phyloP scores from a whole-genome alignment of 1,284 basidiomycete species.

The Cystobasidiaceae sp. region DNA sequence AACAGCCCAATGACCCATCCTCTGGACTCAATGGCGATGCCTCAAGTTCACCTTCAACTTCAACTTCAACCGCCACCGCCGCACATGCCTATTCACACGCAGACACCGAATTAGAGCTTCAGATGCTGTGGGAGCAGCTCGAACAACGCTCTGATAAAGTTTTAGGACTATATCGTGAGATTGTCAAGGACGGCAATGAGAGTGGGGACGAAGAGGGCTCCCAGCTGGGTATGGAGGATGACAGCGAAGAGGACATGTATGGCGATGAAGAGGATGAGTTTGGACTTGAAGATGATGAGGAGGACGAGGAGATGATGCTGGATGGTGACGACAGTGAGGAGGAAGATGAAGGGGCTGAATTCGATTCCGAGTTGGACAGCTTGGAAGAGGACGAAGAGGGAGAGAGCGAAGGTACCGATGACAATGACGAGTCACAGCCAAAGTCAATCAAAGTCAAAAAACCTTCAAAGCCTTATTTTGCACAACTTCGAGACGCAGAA shows the following conservation, averaged over 20 bases:
- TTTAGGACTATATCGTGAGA: conserved; percentile 2
- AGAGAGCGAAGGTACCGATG: too few species aligned
- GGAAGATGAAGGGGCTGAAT: conserved; percentile 36
- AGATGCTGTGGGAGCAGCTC: conserved; percentile 89
- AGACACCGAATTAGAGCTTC: conserved; percentile 72
- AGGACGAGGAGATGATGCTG: conserved; percentile 52
- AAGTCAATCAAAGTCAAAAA: background rate
- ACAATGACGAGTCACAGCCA: too few species aligned
- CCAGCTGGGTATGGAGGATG: conserved; percentile 39
- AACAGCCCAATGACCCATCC: conserved; percentile 51
- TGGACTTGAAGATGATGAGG: conserved; percentile 31
- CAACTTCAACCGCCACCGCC: conserved; percentile 49
- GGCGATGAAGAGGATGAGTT: conserved; percentile 53
- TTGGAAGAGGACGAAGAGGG: conserved; percentile 33
- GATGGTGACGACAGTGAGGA: conserved; percentile 49
- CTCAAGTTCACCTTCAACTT: conserved; percentile 38
- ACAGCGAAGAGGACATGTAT: conserved; percentile 51
- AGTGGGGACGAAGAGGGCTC: conserved; percentile 45
- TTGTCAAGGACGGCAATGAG: conserved; percentile 40
- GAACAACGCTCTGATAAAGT: conserved; percentile 64
- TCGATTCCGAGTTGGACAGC: conserved; percentile 35
- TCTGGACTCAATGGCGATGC: background rate
- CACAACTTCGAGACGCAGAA: conserved; percentile 25
- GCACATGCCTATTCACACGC: conserved; percentile 67
- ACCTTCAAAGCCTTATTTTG: conserved; percentile 22